phyloP scores from a whole-genome alignment of 768 basidiomycete species.

The Kwoniella sp. region DNA sequence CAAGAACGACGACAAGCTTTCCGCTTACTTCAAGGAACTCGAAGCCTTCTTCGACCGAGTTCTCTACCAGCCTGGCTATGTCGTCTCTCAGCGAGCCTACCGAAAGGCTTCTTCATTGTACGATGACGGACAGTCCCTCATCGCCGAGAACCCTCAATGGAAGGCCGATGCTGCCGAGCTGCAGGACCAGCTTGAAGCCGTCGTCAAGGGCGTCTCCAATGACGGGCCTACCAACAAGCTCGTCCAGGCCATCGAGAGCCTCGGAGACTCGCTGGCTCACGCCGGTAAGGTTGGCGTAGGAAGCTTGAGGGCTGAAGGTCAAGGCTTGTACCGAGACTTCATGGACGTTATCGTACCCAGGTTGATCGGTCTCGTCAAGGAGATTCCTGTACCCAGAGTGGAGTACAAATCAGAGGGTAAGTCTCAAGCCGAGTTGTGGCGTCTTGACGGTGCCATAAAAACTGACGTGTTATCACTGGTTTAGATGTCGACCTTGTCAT shows the following conservation, averaged over 20 bases:
- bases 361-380: slow-evolving; percentile 56
- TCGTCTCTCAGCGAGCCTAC: slow-evolving; percentile 55
- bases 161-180: slow-evolving; percentile 51
- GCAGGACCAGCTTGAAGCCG: slow-evolving; percentile 54
- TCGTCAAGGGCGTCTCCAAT: slow-evolving; percentile 52
- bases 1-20: slow-evolving; percentile 55
- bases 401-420: slow-evolving; percentile 57
- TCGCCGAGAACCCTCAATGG: slow-evolving; percentile 54
- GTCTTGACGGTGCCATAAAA: no score
- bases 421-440: slow-evolving; percentile 12
- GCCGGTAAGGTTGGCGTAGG: slow-evolving; percentile 55
- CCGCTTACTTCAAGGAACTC: slow-evolving; percentile 55
- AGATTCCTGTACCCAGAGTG: slow-evolving; percentile 57
- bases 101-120: slow-evolving; percentile 55
- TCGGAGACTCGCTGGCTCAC: slow-evolving; percentile 50
- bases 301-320: slow-evolving; percentile 50
- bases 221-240: slow-evolving; percentile 55
- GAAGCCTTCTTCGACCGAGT: slow-evolving; percentile 54
- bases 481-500: slow-evolving; percentile 56
- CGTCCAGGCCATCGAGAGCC: slow-evolving; percentile 55
- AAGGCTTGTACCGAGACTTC: slow-evolving; percentile 57
- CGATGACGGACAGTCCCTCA: slow-evolving; percentile 56
- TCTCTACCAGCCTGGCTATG: slow-evolving; percentile 57
- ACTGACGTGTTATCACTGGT: no score
- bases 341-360: slow-evolving; percentile 57